phyloP scores from a whole-genome alignment of 495 filamentous ascomycete species.

The Penicillium argentinense region DNA sequence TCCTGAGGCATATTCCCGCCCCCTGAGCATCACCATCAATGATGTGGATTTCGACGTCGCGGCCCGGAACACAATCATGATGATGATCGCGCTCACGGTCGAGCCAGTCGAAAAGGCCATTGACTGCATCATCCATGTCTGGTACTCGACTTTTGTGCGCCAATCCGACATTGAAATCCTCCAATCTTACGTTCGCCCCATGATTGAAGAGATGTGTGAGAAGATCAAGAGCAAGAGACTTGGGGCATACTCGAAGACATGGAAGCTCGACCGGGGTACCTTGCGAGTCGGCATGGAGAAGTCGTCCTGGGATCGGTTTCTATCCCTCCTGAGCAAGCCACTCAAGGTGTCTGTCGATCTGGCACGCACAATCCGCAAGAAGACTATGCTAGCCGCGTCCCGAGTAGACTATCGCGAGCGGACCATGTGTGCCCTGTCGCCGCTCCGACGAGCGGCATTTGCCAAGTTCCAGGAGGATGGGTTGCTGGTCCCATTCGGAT shows the following conservation, averaged over 20 bases:
- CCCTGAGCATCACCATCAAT: constrained; percentile 35
- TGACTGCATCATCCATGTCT: constrained; percentile 35
- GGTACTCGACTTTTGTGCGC: constrained; percentile 36
- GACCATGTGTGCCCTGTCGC: background rate
- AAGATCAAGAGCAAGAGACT: constrained; percentile 1
- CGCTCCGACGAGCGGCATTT: constrained; percentile 15
- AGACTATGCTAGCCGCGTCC: background rate
- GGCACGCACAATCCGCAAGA: background rate
- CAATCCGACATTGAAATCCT: constrained; percentile 14
- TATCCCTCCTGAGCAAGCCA: background rate
- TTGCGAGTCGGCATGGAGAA: constrained; percentile 11
- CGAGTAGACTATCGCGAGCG: background rate
- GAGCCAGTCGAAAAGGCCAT: constrained; percentile 13
- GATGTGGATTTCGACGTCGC: constrained; percentile 44
- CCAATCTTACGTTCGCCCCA: constrained; percentile 15
- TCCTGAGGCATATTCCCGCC: constrained; percentile 21
- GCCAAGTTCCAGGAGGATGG: constrained; percentile 31
- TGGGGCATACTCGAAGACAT: constrained; percentile 4
- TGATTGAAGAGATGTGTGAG: constrained; percentile 26
- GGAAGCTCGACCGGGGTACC: constrained; percentile 8
- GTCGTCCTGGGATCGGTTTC: background rate
- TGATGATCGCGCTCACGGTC: constrained; percentile 34
- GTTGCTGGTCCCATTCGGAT: constrained; percentile 35
- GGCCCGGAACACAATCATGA: constrained; percentile 45
- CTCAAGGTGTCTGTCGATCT: background rate